phyloP scores from a whole-genome alignment of 78 protist species.

The Dictyostelium citrinum region DNA sequence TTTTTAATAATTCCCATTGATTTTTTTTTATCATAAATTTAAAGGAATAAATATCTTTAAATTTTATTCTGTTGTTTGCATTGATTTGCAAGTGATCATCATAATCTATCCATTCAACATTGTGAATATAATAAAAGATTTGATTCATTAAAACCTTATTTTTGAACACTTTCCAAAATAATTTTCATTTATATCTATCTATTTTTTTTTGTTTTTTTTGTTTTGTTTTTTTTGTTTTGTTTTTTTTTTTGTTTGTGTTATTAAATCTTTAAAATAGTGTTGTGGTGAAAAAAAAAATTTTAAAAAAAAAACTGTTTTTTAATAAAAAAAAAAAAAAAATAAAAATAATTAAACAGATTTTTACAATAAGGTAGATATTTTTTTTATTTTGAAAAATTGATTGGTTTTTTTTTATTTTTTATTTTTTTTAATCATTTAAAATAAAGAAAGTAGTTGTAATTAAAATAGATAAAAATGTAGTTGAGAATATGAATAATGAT shows the following conservation, averaged over 20 bases:
- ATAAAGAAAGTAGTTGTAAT: background rate
- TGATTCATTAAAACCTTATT: background rate
- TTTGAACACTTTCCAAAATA: background rate
- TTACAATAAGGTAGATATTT: too few relatives aligned
- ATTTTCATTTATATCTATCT: background rate
- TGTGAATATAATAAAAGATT: background rate
- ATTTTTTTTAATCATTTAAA: too few relatives aligned
- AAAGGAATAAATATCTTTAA: background rate
- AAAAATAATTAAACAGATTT: too few relatives aligned
- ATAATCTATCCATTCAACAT: background rate
- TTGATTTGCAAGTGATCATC: background rate
- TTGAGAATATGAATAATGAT: background rate
- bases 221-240: too few relatives aligned
- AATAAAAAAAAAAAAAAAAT: too few relatives aligned
- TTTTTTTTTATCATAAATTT: background rate
- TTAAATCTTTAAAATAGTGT: too few relatives aligned
- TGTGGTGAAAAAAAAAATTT: too few relatives aligned
- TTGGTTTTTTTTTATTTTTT: too few relatives aligned
- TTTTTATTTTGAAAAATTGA: too few relatives aligned
- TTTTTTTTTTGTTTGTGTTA: too few relatives aligned
- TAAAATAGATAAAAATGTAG: background rate
- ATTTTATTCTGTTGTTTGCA: background rate
- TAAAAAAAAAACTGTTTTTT: too few relatives aligned
- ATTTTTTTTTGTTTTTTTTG: too few relatives aligned
- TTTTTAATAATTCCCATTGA: background rate